A percentile compares a stretch with the other conserved stretches of the same genome.
Evolutionary conservation across 208 protist genomes (phyloP).

Genomic region (Leishmania amazonensis): DNA sequence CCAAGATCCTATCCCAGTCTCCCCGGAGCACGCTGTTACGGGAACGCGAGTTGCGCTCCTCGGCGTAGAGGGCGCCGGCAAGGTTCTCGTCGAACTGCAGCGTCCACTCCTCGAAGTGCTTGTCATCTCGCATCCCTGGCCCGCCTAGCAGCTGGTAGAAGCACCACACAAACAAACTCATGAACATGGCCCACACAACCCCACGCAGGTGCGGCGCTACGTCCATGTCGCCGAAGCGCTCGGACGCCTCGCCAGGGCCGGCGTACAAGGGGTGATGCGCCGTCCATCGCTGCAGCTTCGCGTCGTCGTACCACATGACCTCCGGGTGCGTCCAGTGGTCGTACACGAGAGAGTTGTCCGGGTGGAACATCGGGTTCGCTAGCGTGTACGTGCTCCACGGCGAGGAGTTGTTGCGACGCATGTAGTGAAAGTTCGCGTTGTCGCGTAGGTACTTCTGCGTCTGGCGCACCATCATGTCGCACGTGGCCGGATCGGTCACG

Average conservation of each 20-base stretch:
- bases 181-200: slow-evolving; percentile 39
- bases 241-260: slow-evolving; percentile 75
- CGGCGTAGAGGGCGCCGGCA: slow-evolving; percentile 69
- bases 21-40: slow-evolving; percentile 53
- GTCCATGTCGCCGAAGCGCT: slow-evolving; percentile 89
- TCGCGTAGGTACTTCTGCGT: slow-evolving; percentile 92
- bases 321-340: slow-evolving; percentile 93
- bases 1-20: slow-evolving; percentile 87
- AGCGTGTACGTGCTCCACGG: slow-evolving; percentile 85
- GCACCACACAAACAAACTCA: slow-evolving; percentile 40
- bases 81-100: slow-evolving; percentile 65
- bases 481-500: slow-evolving; percentile 88
- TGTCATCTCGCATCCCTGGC: slow-evolving; percentile 40
- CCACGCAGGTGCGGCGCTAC: slow-evolving; percentile 66
- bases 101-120: slow-evolving; percentile 77
- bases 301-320: slow-evolving; percentile 92
- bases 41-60: slow-evolving; percentile 82
- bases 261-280: slow-evolving; percentile 85
- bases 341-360: slow-evolving; percentile 88
- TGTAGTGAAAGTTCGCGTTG: slow-evolving; percentile 78
- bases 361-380: slow-evolving; percentile 89
- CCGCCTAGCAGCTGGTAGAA: slow-evolving; percentile 62
- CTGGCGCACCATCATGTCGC: slow-evolving; percentile 93
- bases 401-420: slow-evolving; percentile 85
- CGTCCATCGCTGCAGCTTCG: slow-evolving; percentile 88